Base-by-base conservation (phyloP, 257 asterid genomes). In the Sherardia arvensis region DNA sequence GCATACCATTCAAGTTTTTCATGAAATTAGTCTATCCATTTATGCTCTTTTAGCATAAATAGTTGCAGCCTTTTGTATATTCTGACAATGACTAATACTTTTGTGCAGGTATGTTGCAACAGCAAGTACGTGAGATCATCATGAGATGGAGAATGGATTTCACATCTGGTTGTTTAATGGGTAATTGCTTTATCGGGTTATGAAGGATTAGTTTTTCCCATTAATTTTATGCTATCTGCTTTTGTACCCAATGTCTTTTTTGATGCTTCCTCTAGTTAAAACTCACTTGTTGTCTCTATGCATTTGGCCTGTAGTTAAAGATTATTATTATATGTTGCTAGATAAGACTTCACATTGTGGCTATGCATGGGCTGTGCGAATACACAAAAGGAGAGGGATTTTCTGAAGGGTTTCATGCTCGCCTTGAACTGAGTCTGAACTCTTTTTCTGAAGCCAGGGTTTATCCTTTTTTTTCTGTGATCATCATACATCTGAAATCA, bases 381-480 rank as follows among this genome's bases (percentile, higher is more conserved):
- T 85, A 87, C 75, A 87, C 93, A 61, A 93, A 75, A 76, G 99
- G 99, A 73, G 99, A 93, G 75, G 99, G 99, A 10, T 92, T 92
- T 78, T 79, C 97, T 18, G 99, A 89, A 88, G 99, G 99, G 70
- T 92, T 92, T 83, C 97, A 92, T 82, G 99, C 99, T 38, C 99
- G 90, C 74, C 95, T 92, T 71, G 99, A 92, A 77, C 99, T 89
- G 90, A 92, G n/a, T n/a, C n/a, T 92, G 99, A 92, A 92, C 74
- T n/a, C n/a, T n/a, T n/a, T n/a, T n/a, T n/a, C n/a, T n/a, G n/a
- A 92, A 92, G 77, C 75, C 83, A 97, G 75, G 97, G 99, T 71
- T 92, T n/a, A n/a, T n/a, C n/a, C n/a, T n/a, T n/a, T n/a, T n/a
- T n/a, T n/a, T n/a, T n/a, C n/a, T n/a, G n/a, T n/a, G n/a, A n/a